Evolutionary conservation across 345 rosid genomes (phyloP).

Genomic region (Kernera saxatilis): DNA sequence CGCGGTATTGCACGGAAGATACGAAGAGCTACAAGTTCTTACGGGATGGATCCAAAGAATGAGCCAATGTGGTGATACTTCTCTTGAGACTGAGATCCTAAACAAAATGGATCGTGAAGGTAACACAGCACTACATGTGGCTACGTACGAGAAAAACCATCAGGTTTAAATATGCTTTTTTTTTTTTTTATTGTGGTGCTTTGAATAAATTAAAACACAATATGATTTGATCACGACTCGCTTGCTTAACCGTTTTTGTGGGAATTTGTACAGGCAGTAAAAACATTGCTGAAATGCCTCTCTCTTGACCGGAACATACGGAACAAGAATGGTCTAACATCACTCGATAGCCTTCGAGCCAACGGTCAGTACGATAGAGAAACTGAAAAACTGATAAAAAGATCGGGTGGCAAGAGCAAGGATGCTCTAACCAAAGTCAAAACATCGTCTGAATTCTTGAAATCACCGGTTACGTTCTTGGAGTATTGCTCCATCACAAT

Average conservation of each 20-base stretch:
- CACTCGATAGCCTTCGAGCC: not conserved
- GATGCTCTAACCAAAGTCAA: not conserved
- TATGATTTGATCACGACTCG: no score
- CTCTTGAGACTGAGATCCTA: not conserved
- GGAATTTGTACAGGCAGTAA: slow-evolving; percentile 5
- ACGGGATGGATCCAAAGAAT: not conserved
- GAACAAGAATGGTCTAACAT: not conserved
- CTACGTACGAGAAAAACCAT: not conserved
- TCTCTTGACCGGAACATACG: not conserved
- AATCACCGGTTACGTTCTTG: not conserved
- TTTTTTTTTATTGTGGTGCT: no score
- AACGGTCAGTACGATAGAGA: not conserved
- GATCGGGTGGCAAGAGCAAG: not conserved
- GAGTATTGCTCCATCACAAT: not conserved
- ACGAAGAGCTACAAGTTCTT: slow-evolving; percentile 1
- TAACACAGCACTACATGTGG: slow-evolving; percentile 14
- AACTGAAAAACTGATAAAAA: not conserved
- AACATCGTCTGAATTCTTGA: not conserved
- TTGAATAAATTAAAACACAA: no score
- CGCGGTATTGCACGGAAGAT: not conserved
- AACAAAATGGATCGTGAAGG: not conserved
- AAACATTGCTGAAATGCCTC: not conserved
- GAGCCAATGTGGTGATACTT: not conserved
- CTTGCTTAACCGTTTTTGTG: no score
- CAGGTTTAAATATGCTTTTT: not conserved